Evolutionary conservation across 2,329 filamentous ascomycete species (phyloP).

Genomic region (Fusarium sp.): DNA sequence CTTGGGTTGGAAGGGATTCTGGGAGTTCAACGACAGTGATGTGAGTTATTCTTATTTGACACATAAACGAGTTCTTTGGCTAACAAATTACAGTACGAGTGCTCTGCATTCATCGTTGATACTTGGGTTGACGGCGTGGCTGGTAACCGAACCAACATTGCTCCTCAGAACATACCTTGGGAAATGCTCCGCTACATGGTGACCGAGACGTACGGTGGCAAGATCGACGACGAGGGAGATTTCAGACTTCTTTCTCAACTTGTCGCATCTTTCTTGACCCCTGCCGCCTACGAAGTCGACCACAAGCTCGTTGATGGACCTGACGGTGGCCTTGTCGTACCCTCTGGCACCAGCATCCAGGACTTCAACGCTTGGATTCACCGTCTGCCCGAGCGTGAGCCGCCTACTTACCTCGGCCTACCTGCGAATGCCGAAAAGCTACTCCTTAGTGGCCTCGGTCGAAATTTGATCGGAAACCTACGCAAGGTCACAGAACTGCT

Average conservation of each 20-base stretch:
- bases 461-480: conserved; percentile 86
- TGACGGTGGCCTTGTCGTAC: conserved; percentile 78
- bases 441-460: conserved; percentile 88
- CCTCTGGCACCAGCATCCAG: conserved; percentile 83
- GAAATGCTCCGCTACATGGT: conserved; percentile 93
- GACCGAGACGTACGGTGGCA: conserved; percentile 96
- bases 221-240: conserved; percentile 93
- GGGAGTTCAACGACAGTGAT: conserved; percentile 99
- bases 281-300: conserved; percentile 91
- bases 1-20: conserved; percentile 98
- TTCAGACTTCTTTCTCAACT: conserved; percentile 81
- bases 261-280: conserved; percentile 84
- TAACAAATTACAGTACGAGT: conserved; percentile 81
- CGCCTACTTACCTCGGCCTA: conserved; percentile 93
- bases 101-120: conserved; percentile 95
- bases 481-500: conserved; percentile 88
- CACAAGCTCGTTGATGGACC: conserved; percentile 86
- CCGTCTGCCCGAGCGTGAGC: conserved; percentile 91
- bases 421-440: conserved; percentile 98
- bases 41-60: conserved; percentile 71
- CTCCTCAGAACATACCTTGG: conserved; percentile 95
- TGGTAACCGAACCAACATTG: conserved; percentile 90
- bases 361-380: conserved; percentile 96
- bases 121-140: conserved; percentile 91
- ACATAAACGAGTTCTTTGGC: not conserved